Evolutionary conservation across 768 basidiomycete species (phyloP), one percentile per base, ranked within the genome.

Genomic region (Naganishia kalamii): DNA sequence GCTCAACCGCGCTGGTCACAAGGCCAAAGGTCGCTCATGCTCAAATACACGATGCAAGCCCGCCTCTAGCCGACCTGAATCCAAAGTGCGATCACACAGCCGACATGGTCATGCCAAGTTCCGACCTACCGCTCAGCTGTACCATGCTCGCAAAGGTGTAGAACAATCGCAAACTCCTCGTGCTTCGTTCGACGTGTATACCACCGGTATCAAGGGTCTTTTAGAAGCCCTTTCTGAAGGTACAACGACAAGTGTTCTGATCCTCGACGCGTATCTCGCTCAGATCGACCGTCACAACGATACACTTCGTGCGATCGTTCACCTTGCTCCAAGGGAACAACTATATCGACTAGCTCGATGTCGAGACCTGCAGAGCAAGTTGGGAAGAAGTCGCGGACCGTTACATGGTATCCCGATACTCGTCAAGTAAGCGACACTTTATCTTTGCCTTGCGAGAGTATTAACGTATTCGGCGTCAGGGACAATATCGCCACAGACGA

Each of bases 401-500:
- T 43, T 64, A 21, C 52, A 52, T 29, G 63, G 63, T 8, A 52
- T 64, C 21, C 63, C 63, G 15, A 43, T 64, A 11, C 40, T 64
- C 12, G 50, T 64, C 63, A 64, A 64, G 63, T 64, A 29, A 64
- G 63, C n/a, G n/a, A n/a, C n/a, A n/a, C n/a, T n/a, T n/a, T n/a
- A n/a, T 49, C 10, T 35, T 4, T 1, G 21, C n/a, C 21, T 54
- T 27, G 3, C 5, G 11, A 29, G 12, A 4, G 30, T 23, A 19
- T 1, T 21, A 27, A 27, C 17, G 27, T 35, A 27, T 21, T 32
- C 2, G 4, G 3, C 17, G 17, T 32, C 27, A 64, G 63, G 43
- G 74, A 76, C 47, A 74, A 71, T 60, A 69, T 76, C 33, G 73
- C 66, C 4, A 74, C 75, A 0, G 74, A 72, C 49, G 46, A 62